Evolutionary conservation across 179 eudicot genomes (phyloP).

Genomic region (Camellia oleifera): DNA sequence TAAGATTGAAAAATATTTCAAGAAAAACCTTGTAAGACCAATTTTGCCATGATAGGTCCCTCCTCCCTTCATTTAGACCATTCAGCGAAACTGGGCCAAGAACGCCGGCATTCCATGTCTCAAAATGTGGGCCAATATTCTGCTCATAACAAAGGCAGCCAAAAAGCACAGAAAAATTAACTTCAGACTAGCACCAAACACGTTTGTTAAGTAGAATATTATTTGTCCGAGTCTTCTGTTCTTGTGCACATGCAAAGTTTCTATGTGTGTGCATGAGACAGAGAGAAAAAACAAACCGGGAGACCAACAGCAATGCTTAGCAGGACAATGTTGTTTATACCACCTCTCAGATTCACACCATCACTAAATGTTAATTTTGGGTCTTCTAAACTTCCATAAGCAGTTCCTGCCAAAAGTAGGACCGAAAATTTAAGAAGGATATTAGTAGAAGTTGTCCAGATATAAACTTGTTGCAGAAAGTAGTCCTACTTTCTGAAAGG

Average conservation of each 20-base stretch:
- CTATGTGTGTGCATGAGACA: neutral
- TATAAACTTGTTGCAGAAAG: neutral
- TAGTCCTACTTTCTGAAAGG: neutral
- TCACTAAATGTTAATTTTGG: slow-evolving; percentile 59
- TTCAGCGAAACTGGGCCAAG: slow-evolving; percentile 67
- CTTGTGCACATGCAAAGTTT: neutral
- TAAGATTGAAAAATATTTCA: neutral
- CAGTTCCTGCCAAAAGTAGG: slow-evolving; percentile 38
- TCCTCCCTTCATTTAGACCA: slow-evolving; percentile 49
- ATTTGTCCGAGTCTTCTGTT: neutral
- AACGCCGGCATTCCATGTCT: slow-evolving; percentile 66
- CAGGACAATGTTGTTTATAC: slow-evolving; percentile 64
- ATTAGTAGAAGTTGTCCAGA: neutral
- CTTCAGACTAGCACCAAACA: neutral
- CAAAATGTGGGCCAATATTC: slow-evolving; percentile 69
- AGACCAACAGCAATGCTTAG: slow-evolving; percentile 75
- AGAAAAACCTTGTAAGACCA: slow-evolving; percentile 81
- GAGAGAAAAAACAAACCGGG: slow-evolving; percentile 47
- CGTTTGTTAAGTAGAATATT: neutral
- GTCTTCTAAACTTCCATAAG: slow-evolving; percentile 49
- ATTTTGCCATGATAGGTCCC: slow-evolving; percentile 62
- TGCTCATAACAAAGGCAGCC: slow-evolving; percentile 25
- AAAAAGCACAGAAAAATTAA: slow-evolving; percentile 1
- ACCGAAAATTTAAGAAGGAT: neutral
- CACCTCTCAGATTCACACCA: slow-evolving; percentile 51